Conservation (phyloP, 352 stramenopile genomes). For the Pythium insidiosum region DNA sequence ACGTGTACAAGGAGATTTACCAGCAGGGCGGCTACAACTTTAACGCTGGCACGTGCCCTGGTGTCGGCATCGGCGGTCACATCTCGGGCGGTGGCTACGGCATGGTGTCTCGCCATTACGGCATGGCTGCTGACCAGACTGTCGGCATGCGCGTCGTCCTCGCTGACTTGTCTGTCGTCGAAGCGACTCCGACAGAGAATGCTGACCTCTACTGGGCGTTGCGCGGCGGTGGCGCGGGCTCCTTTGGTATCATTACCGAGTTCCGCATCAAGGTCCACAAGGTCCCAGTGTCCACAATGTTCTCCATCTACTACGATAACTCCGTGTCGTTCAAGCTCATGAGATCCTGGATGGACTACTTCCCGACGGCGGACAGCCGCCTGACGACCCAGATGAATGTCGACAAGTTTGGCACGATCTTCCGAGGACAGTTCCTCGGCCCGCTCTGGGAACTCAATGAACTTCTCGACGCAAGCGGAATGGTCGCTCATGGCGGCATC, state of each 20-base stretch:
- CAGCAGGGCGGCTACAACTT: conserved; percentile 40
- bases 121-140: conserved; percentile 34
- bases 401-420: conserved; percentile 17
- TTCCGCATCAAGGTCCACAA: conserved; percentile 43
- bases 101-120: conserved; percentile 35
- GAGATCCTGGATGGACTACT: conserved; percentile 45
- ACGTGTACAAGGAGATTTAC: conserved; percentile 39
- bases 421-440: conserved; percentile 37
- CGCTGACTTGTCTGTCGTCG: conserved; percentile 29
- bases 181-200: conserved; percentile 27
- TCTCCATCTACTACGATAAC: conserved; percentile 31
- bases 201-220: conserved; percentile 37
- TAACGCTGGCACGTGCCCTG: conserved; percentile 41
- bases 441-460: conserved; percentile 21
- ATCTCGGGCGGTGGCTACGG: conserved; percentile 48
- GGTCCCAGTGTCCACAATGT: conserved; percentile 28
- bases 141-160: conserved; percentile 38
- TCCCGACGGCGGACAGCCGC: conserved; percentile 27
- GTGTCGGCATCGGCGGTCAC: conserved; percentile 41
- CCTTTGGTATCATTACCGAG: conserved; percentile 43
- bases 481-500: conserved; percentile 22
- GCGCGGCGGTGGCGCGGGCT: conserved; percentile 40
- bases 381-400: conserved; percentile 51
- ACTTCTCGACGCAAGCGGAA: conserved; percentile 25
- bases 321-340: conserved; percentile 24